Base-by-base conservation (phyloP, 768 basidiomycete species). In the Pleurotus tuber-regium region DNA sequence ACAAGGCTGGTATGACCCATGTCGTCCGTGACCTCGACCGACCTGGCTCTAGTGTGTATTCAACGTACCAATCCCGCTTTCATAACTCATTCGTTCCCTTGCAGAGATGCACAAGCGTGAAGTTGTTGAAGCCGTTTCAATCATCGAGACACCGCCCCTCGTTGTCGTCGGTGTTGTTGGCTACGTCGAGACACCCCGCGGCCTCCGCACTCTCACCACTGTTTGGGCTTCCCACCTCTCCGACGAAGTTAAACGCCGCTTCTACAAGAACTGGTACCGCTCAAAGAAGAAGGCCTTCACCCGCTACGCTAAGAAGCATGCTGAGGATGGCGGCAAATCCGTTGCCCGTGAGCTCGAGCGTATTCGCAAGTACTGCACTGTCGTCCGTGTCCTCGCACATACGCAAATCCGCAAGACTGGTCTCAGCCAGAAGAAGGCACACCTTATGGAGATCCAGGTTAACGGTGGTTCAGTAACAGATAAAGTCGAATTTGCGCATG, bases 261-360 rank as follows among this genome's bases (percentile, higher is more conserved):
- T 99, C 87, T 98, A 98, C 89, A 95, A 94, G 83, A 97, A 96
- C 84, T 98, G 96, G 95, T 98, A 98, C 82, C 87, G 92, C 62
- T 96, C 93, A 43, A 99, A 99, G 90, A 98, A 98, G 85, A 99
- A 99, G 87, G 97, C 97, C 33, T 99, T 98, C 85, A 99, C 97
- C 66, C 92, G 93, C 69, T 99, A 99, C 74, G 95, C 97, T 70
- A 97, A 97, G 86, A 98, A 96, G 79, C 89, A 96, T 70, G 89
- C 95, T 53, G 96, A 98, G 70, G 89, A 94, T 65, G 82, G 83
- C 60, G 93, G 92, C 68, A 92, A 93, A 74, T 90, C 91, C 49
- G 83, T 92, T 63, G 79, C 85, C 56, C 92, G 94, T 66, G 97
- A 99, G 72, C 87, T 99, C 63, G 96, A 98, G 79, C 92, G 97